A percentile compares a stretch with the other conserved stretches of the same genome.
Conservation (phyloP, 2,329 filamentous ascomycete genomes). For the Sclerotiophoma versabilis region DNA sequence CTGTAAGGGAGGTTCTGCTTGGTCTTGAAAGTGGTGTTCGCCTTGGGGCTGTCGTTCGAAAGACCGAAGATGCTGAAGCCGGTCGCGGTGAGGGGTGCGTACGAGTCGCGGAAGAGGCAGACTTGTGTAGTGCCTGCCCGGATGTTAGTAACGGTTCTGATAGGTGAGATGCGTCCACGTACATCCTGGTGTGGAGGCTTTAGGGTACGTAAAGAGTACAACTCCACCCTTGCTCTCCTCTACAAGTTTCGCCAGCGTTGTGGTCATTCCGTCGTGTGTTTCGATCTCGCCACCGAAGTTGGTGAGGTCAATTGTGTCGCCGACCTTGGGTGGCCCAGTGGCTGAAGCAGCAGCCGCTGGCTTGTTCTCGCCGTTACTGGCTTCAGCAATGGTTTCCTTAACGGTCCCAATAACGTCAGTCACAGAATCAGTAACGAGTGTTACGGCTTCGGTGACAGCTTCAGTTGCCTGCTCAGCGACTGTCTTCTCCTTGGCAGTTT, state of each 20-base stretch:
- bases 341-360: constrained; percentile 19
- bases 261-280: constrained; percentile 83
- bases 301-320: constrained; percentile 61
- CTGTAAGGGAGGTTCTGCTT: constrained; percentile 91
- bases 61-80: constrained; percentile 91
- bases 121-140: constrained; percentile 84
- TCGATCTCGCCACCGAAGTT: constrained; percentile 74
- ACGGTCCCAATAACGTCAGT: constrained; percentile 43
- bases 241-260: constrained; percentile 79
- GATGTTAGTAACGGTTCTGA: constrained; percentile 20
- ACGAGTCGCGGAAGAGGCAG: constrained; percentile 89
- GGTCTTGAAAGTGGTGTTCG: constrained; percentile 90
- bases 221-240: constrained; percentile 85
- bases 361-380: constrained; percentile 41
- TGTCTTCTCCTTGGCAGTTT: constrained; percentile 36
- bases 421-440: constrained; percentile 39
- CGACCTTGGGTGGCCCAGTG: constrained; percentile 49
- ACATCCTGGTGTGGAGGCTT: constrained; percentile 94
- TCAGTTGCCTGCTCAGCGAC: constrained; percentile 46
- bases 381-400: constrained; percentile 41
- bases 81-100: constrained; percentile 75
- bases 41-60: constrained; percentile 84
- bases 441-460: constrained; percentile 41
- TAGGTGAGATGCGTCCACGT: constrained; percentile 54
- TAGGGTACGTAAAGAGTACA: constrained; percentile 94